phyloP scores from a whole-genome alignment of 2,329 filamentous ascomycete species.

The Cadophora malorum region DNA sequence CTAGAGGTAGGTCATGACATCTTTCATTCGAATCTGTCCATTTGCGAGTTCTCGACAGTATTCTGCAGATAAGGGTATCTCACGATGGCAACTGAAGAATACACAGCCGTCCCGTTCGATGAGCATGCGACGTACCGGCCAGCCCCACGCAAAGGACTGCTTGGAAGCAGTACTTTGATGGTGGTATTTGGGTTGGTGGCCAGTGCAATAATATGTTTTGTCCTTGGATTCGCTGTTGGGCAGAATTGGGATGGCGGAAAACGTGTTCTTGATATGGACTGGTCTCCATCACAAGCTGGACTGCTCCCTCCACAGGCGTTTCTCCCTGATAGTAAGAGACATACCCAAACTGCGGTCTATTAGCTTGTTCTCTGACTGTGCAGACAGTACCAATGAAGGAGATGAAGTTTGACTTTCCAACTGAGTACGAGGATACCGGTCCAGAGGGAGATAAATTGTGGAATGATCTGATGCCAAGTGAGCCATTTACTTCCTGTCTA shows the following conservation, averaged over 20 bases:
- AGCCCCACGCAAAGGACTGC: not conserved
- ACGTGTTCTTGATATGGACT: not conserved
- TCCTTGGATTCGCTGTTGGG: constrained; percentile 30
- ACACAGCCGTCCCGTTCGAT: constrained; percentile 31
- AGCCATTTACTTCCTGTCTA: not conserved
- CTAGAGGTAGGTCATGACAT: not conserved
- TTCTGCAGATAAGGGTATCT: not conserved
- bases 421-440: constrained; percentile 37
- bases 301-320: constrained; percentile 31
- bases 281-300: constrained; percentile 23
- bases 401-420: constrained; percentile 41
- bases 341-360: no score
- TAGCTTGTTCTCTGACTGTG: not conserved
- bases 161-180: not conserved
- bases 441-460: constrained; percentile 38
- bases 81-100: constrained; percentile 21
- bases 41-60: not conserved
- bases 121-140: constrained; percentile 17
- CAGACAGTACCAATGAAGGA: constrained; percentile 34
- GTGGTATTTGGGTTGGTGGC: constrained; percentile 17
- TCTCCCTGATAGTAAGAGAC: constrained; percentile 33
- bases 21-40: not conserved
- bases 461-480: constrained; percentile 42
- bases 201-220: constrained; percentile 25
- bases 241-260: constrained; percentile 28